These are phyloP conservation scores for Agrostemma githago DNA, from an alignment of 148 eudicot species.

Conservation along the genomic window DNA sequence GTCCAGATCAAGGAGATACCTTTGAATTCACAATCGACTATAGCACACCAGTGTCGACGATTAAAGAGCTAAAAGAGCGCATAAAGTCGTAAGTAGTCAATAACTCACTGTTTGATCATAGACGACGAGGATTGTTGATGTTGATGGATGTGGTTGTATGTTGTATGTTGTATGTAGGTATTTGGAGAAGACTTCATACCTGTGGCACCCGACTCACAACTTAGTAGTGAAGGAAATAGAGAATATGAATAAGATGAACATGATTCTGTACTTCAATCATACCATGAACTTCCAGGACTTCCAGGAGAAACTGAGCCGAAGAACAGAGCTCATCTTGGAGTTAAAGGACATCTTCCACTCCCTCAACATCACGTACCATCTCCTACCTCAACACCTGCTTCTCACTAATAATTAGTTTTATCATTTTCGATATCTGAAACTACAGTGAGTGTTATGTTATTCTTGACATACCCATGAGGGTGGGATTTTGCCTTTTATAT, in stretches of 20 bases:
- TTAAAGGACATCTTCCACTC: conserved; percentile 68
- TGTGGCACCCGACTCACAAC: conserved; percentile 57
- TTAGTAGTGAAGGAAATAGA: conserved; percentile 59
- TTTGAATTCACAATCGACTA: conserved; percentile 57
- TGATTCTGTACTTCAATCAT: conserved; percentile 54
- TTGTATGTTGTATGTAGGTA: conserved; percentile 32
- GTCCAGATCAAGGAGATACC: conserved; percentile 67
- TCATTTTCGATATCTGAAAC: background rate
- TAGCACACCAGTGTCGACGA: conserved; percentile 47
- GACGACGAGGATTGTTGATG: no score
- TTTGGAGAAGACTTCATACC: conserved; percentile 37
- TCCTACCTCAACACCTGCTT: conserved; percentile 68
- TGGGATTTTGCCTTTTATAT: no score
- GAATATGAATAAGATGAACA: conserved; percentile 58
- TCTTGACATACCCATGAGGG: no score
- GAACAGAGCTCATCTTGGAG: conserved; percentile 50
- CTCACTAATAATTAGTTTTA: conserved; percentile 21
- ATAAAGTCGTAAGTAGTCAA: conserved; percentile 45
- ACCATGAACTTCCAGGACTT: conserved; percentile 72
- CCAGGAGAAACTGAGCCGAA: conserved; percentile 44
- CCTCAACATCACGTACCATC: conserved; percentile 50
- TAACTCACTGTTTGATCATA: no score
- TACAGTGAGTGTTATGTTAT: background rate
- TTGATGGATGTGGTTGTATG: background rate
- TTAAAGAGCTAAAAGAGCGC: conserved; percentile 46